These are phyloP conservation scores for Colletotrichum sp. DNA, from an alignment of 2,329 filamentous ascomycete species.

Conservation along the genomic window DNA sequence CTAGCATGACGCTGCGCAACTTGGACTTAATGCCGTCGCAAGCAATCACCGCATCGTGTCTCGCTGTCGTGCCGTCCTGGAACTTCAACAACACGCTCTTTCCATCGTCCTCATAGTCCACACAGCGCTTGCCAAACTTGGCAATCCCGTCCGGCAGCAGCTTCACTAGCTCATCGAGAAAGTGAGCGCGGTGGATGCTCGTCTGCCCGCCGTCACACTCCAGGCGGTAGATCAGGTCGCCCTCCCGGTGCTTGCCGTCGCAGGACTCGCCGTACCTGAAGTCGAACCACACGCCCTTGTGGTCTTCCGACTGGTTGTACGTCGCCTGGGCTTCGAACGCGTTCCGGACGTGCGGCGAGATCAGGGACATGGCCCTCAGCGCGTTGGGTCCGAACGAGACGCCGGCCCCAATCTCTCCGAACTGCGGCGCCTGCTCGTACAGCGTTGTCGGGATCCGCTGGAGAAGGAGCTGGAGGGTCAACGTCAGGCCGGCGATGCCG, in stretches of 20 bases:
- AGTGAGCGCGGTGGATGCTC: constrained; percentile 8
- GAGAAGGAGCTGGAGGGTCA: constrained; percentile 47
- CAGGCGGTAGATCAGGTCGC: constrained; percentile 3
- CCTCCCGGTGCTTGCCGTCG: constrained; percentile 1
- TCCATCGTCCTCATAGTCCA: constrained; percentile 13
- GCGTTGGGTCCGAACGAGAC: constrained; percentile 59
- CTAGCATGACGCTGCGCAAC: constrained; percentile 55
- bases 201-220: constrained; percentile 4
- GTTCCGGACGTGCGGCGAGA: constrained; percentile 31
- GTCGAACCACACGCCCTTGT: constrained; percentile 24
- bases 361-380: constrained; percentile 43
- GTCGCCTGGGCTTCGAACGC: constrained; percentile 38
- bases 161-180: constrained; percentile 41
- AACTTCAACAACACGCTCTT: constrained; percentile 35
- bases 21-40: constrained; percentile 64
- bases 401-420: constrained; percentile 55
- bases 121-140: constrained; percentile 32
- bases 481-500: constrained; percentile 54
- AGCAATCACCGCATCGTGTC: constrained; percentile 50
- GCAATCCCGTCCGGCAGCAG: constrained; percentile 35
- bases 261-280: constrained; percentile 22
- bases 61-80: constrained; percentile 40
- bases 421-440: constrained; percentile 48
- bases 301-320: constrained; percentile 3
- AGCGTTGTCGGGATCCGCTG: constrained; percentile 46